phyloP scores from a whole-genome alignment of 768 basidiomycete species.

The Suillus fuscotomentosus region DNA sequence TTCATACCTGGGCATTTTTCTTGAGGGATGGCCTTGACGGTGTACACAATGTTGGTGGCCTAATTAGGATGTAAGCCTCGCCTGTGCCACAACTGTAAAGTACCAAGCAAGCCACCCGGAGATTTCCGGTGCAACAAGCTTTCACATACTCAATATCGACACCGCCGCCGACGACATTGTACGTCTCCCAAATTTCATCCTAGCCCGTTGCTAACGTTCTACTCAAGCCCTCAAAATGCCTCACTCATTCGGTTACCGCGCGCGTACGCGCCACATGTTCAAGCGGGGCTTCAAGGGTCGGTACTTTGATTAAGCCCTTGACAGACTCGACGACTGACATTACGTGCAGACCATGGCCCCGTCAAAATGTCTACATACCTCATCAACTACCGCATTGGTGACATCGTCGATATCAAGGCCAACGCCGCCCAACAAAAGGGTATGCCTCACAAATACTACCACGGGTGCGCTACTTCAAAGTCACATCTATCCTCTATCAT shows the following conservation, averaged over 20 bases:
- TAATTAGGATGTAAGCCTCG: conserved; percentile 38
- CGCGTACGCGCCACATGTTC: conserved; percentile 99
- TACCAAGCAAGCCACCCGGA: conserved; percentile 63
- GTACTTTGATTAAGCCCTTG: conserved; percentile 25
- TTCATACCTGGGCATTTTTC: conserved; percentile 84
- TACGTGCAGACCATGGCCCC: conserved; percentile 74
- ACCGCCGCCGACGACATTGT: conserved; percentile 48
- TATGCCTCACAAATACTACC: conserved; percentile 99
- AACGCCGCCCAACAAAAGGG: conserved; percentile 99
- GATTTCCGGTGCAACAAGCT: conserved; percentile 40
- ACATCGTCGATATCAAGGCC: conserved; percentile 99
- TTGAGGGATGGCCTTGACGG: conserved; percentile 46
- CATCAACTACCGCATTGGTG: conserved; percentile 90
- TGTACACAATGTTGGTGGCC: conserved; percentile 23
- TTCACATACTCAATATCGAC: conserved; percentile 44
- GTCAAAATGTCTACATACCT: conserved; percentile 92
- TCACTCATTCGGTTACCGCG: conserved; percentile 99
- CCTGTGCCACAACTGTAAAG: conserved; percentile 65
- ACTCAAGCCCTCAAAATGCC: conserved; percentile 80
- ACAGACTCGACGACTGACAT: conserved; percentile 2
- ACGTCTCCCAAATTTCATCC: conserved; percentile 31
- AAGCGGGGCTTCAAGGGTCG: conserved; percentile 97
- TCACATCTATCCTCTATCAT: not conserved
- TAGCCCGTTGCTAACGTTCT: conserved; percentile 13
- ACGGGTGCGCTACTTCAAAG: conserved; percentile 62